These are phyloP conservation scores for Drechmeria coniospora DNA, from an alignment of 2,329 filamentous ascomycete genomes.

Conservation along the genomic window DNA sequence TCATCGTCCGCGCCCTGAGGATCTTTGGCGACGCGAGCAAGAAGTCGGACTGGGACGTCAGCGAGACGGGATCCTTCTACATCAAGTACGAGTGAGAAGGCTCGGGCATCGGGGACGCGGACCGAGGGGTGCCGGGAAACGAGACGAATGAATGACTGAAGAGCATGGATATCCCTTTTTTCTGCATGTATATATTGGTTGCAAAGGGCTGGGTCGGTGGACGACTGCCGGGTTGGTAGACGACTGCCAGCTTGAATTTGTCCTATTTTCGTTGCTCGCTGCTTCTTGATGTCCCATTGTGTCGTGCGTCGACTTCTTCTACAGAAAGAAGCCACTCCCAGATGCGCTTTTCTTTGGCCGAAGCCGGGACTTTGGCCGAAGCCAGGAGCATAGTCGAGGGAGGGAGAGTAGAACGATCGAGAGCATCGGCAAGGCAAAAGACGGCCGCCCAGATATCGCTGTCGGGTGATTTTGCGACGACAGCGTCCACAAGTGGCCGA, in stretches of 20 bases:
- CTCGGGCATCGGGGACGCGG: too few relatives aligned
- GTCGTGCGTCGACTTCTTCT: too few relatives aligned
- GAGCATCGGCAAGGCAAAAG: slow-evolving; percentile 1
- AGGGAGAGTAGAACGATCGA: not conserved
- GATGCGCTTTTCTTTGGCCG: too few relatives aligned
- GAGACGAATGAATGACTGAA: not conserved
- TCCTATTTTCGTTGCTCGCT: too few relatives aligned
- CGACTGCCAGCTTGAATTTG: too few relatives aligned
- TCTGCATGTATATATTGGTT: too few relatives aligned
- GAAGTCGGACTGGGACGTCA: slow-evolving; percentile 29
- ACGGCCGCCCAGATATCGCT: slow-evolving; percentile 1
- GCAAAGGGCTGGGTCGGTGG: too few relatives aligned
- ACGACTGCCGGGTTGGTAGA: too few relatives aligned
- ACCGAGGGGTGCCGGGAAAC: too few relatives aligned
- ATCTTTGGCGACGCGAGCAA: slow-evolving; percentile 33
- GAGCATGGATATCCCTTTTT: not conserved
- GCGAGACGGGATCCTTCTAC: slow-evolving; percentile 25
- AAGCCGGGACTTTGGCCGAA: too few relatives aligned
- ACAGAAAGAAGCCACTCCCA: too few relatives aligned
- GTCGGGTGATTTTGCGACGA: slow-evolving; percentile 1
- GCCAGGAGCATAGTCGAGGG: not conserved
- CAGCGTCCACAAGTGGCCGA: slow-evolving; percentile 1
- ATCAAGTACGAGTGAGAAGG: slow-evolving; percentile 23
- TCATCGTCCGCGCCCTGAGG: slow-evolving; percentile 31
- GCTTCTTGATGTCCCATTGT: too few relatives aligned